Evolutionary conservation across 345 rosid genomes (phyloP).

Genomic region (Populus ilicifolia): DNA sequence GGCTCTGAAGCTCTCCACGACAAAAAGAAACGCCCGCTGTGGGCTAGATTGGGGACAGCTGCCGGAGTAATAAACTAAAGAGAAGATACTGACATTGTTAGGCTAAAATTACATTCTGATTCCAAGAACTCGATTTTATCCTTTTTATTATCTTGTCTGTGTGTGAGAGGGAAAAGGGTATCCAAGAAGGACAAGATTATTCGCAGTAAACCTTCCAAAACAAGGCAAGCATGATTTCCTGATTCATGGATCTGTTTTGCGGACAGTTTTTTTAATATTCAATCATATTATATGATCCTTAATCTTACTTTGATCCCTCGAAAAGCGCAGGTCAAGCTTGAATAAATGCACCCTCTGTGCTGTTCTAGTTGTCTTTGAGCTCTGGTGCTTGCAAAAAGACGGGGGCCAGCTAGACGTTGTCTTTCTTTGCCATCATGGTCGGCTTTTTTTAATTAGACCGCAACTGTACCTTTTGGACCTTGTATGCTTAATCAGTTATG

Average conservation of each 20-base stretch:
- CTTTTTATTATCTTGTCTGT: background rate
- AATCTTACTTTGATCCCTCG: background rate
- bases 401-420: background rate
- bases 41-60: background rate
- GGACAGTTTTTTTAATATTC: background rate
- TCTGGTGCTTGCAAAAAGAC: background rate
- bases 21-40: background rate
- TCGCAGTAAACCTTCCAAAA: background rate
- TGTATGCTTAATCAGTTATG: too few relatives aligned
- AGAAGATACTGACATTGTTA: background rate
- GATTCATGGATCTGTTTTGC: background rate
- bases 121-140: background rate
- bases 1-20: background rate
- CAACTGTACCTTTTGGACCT: too few relatives aligned
- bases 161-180: background rate
- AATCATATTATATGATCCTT: background rate
- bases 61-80: background rate
- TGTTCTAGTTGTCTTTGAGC: background rate
- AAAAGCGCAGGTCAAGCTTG: background rate
- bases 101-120: background rate
- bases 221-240: constrained; percentile 1
- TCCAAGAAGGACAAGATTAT: background rate
- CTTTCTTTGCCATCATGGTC: background rate
- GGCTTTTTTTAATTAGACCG: too few relatives aligned
- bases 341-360: background rate